Evolutionary conservation across 139 green algal species (phyloP).

Genomic region (Raphidocelis subcapitata): DNA sequence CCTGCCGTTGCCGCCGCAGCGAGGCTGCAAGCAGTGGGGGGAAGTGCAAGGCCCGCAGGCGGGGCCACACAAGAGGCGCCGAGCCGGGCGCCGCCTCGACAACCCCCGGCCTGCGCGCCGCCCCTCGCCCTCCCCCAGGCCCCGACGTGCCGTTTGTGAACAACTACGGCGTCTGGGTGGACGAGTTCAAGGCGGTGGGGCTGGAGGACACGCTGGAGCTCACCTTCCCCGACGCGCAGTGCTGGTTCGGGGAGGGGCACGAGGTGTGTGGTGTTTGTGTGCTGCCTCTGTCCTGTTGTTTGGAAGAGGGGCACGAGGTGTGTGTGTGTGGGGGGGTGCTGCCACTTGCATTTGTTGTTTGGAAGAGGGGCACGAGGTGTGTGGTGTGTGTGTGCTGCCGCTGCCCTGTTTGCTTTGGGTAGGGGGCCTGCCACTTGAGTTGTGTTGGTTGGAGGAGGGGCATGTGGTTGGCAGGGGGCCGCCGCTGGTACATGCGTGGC

Average conservation of each 20-base stretch:
- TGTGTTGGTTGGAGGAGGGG: conserved; percentile 76
- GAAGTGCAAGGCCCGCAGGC: background rate
- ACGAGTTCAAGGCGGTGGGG: conserved; percentile 75
- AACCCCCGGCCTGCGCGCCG: background rate
- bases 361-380: conserved; percentile 52
- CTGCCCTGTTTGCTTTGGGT: background rate
- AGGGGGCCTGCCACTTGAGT: too few species aligned
- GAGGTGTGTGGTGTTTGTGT: conserved; percentile 24
- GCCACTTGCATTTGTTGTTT: too few species aligned
- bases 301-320: conserved; percentile 59
- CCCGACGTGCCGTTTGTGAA: conserved; percentile 85
- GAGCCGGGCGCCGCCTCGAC: background rate
- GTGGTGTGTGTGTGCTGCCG: background rate
- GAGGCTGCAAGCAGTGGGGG: background rate
- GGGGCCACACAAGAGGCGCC: background rate
- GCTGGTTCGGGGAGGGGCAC: conserved; percentile 70
- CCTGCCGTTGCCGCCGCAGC: background rate
- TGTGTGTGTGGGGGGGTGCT: too few species aligned
- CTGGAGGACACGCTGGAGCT: conserved; percentile 65
- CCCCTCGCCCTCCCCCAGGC: conserved; percentile 39
- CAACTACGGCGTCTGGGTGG: conserved; percentile 94
- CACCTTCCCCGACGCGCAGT: conserved; percentile 58
- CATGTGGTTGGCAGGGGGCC: too few species aligned
- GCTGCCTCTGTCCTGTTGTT: background rate
- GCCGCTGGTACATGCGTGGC: too few species aligned